Percentiles rank a stretch among this genome's conserved stretches.
Evolutionary conservation across 306 rosid species (phyloP).

Genomic region (apple (Malus domestica)): DNA sequence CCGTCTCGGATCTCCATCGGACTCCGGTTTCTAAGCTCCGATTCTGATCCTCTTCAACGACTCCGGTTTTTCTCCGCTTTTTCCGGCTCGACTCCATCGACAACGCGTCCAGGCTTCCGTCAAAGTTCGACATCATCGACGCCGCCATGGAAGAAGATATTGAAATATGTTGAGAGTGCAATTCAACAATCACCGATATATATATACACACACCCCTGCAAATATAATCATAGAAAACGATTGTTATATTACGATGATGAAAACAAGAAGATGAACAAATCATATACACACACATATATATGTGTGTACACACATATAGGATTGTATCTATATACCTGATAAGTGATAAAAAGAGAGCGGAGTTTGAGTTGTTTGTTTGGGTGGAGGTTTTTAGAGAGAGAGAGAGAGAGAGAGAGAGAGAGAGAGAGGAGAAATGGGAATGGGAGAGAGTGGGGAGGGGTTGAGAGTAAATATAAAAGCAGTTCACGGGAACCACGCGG

Average conservation of each 20-base stretch:
- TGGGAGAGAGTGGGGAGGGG: not conserved
- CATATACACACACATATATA: too few relatives aligned
- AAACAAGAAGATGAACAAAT: not conserved
- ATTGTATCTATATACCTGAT: constrained; percentile 1
- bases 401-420: not conserved
- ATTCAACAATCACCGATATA: not conserved
- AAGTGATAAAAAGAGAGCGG: not conserved
- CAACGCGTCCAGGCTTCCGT: constrained; percentile 12
- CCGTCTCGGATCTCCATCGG: constrained; percentile 60
- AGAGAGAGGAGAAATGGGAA: not conserved
- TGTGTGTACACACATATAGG: too few relatives aligned
- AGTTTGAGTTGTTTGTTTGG: not conserved
- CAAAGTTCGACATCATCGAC: constrained; percentile 20
- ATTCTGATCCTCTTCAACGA: not conserved
- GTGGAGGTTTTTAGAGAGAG: not conserved
- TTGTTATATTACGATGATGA: not conserved
- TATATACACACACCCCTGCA: not conserved
- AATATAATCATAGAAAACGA: not conserved
- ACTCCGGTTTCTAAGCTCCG: constrained; percentile 2
- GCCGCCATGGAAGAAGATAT: constrained; percentile 23
- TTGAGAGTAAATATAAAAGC: constrained; percentile 25
- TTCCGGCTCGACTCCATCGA: constrained; percentile 32
- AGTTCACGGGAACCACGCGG: constrained; percentile 55
- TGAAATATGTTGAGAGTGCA: not conserved
- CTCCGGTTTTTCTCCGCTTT: constrained; percentile 43